Evolutionary conservation across 495 filamentous ascomycete species (phyloP).

Genomic region (Patellaria atrata): DNA sequence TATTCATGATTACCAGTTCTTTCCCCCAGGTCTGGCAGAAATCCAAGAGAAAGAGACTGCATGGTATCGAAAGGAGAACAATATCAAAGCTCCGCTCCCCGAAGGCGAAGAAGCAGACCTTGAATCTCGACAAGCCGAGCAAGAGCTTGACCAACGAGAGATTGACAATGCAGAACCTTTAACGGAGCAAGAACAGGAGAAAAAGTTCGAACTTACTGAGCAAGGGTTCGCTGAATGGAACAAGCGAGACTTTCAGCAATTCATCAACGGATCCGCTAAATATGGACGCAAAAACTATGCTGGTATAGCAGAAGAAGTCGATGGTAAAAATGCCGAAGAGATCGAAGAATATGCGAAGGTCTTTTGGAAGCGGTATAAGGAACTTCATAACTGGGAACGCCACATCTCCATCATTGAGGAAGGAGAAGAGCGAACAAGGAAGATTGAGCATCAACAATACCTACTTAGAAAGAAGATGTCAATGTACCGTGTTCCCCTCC

Average conservation of each 20-base stretch:
- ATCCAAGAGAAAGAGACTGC: slow-evolving; percentile 95
- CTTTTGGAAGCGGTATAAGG: slow-evolving; percentile 85
- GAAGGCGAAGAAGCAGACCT: slow-evolving; percentile 77
- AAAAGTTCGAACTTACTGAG: slow-evolving; percentile 65
- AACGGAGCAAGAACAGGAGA: slow-evolving; percentile 74
- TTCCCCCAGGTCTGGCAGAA: slow-evolving; percentile 63
- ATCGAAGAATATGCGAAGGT: slow-evolving; percentile 80
- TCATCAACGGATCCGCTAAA: slow-evolving; percentile 85
- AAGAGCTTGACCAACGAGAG: slow-evolving; percentile 73
- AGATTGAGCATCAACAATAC: slow-evolving; percentile 82
- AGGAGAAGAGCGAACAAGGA: slow-evolving; percentile 77
- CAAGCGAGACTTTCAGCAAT: slow-evolving; percentile 93
- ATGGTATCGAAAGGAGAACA: slow-evolving; percentile 87
- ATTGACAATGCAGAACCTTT: slow-evolving; percentile 85
- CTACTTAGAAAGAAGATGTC: slow-evolving; percentile 90
- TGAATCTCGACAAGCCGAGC: slow-evolving; percentile 72
- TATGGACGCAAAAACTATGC: slow-evolving; percentile 76
- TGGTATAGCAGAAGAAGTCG: slow-evolving; percentile 76
- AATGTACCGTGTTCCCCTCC: slow-evolving; percentile 88
- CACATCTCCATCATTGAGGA: slow-evolving; percentile 76
- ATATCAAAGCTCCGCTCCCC: slow-evolving; percentile 73
- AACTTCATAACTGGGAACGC: slow-evolving; percentile 78
- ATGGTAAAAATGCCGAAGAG: slow-evolving; percentile 74
- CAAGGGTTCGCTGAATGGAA: slow-evolving; percentile 92
- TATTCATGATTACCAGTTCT: slow-evolving; percentile 97